Percentiles rank a stretch among this genome's conserved stretches.
Evolutionary conservation across 768 basidiomycete genomes (phyloP).

Genomic region (Hericium coralloides): DNA sequence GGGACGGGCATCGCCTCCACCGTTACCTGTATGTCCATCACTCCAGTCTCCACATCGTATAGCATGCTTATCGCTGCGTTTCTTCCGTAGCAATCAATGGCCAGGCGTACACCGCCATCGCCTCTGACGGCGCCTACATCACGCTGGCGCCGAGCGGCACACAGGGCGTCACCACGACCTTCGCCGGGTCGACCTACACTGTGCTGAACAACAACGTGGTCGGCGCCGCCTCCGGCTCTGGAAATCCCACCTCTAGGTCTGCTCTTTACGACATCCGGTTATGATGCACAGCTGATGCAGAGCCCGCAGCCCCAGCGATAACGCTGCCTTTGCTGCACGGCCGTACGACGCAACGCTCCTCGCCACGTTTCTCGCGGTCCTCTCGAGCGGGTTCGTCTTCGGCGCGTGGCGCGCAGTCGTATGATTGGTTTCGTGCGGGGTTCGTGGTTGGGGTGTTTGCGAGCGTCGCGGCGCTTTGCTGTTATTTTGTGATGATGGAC

Average conservation of each 20-base stretch:
- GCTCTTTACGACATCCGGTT: neutral
- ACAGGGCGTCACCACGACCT: neutral
- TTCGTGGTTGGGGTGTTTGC: neutral
- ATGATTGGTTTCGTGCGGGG: neutral
- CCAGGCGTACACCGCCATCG: neutral
- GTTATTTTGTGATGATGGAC: neutral
- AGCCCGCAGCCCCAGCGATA: neutral
- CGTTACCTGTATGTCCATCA: neutral
- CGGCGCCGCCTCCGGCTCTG: neutral
- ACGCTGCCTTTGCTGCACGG: neutral
- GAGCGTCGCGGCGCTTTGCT: neutral
- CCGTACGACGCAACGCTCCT: neutral
- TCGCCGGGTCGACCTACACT: neutral
- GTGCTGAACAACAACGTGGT: neutral
- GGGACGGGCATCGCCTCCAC: neutral
- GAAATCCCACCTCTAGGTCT: neutral
- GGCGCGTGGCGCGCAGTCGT: conserved; percentile 10
- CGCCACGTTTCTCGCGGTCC: conserved; percentile 6
- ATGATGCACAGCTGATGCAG: neutral
- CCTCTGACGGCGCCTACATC: neutral
- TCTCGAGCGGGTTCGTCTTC: conserved; percentile 5
- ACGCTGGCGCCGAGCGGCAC: neutral
- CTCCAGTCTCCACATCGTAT: neutral
- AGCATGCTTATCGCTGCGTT: neutral
- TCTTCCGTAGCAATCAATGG: neutral